Conservation (phyloP, 2,329 filamentous ascomycete species). For the Exophiala sp. region DNA sequence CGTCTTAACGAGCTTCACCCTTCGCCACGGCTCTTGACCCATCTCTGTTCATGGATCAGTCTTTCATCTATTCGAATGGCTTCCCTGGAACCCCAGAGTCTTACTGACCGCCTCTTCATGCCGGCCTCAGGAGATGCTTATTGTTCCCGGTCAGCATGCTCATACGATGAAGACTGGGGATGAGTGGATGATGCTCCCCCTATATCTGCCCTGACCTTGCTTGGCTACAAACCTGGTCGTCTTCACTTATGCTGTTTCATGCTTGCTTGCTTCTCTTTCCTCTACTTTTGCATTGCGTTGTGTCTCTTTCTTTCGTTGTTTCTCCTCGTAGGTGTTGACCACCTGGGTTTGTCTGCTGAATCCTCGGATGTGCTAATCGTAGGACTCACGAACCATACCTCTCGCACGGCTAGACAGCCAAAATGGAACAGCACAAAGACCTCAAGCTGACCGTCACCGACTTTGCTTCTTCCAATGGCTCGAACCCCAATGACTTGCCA, state of each 20-base stretch:
- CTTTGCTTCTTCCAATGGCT: constrained; percentile 20
- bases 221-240: too few species aligned
- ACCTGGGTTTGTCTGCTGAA: background rate
- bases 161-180: too few species aligned
- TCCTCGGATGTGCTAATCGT: background rate
- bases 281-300: background rate
- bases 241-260: background rate
- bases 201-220: too few species aligned
- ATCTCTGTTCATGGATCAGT: background rate
- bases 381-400: background rate
- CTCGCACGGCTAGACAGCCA: background rate
- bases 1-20: background rate
- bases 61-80: background rate
- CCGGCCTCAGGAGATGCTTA: background rate
- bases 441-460: constrained; percentile 20
- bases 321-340: background rate
- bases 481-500: constrained; percentile 4
- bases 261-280: background rate
- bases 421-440: constrained; percentile 16
- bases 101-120: background rate
- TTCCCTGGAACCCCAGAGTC: background rate
- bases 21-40: background rate
- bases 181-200: background rate
- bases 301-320: background rate
- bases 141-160: background rate